Percentiles rank a stretch among this genome's conserved stretches.
phyloP scores from a whole-genome alignment of 2,329 filamentous ascomycete species.

The Moelleriella libera region DNA sequence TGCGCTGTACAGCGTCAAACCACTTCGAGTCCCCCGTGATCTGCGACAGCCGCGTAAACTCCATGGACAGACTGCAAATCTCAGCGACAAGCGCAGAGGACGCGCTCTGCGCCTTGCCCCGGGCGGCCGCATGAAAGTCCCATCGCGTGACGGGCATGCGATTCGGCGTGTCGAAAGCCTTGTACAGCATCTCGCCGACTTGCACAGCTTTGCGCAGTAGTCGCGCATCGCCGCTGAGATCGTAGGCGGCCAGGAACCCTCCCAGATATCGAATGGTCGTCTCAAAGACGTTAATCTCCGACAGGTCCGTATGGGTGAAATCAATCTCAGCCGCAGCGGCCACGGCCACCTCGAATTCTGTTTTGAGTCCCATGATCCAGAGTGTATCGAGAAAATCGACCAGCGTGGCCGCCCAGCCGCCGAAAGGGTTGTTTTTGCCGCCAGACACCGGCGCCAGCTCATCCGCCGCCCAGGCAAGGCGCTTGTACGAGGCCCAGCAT shows the following conservation, averaged over 20 bases:
- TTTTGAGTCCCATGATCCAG: conserved; percentile 43
- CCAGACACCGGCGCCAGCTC: conserved; percentile 35
- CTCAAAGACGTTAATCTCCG: conserved; percentile 35
- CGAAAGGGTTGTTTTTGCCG: conserved; percentile 29
- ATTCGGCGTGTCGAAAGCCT: conserved; percentile 36
- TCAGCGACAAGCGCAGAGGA: conserved; percentile 35
- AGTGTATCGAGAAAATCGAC: conserved; percentile 47
- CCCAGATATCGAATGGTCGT: conserved; percentile 41
- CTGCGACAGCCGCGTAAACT: conserved; percentile 59
- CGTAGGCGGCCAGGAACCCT: conserved; percentile 34
- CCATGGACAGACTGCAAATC: conserved; percentile 53
- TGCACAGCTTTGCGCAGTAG: conserved; percentile 33
- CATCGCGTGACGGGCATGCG: conserved; percentile 25
- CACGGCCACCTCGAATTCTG: conserved; percentile 41
- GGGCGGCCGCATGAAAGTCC: conserved; percentile 9
- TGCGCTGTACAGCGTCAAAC: conserved; percentile 58
- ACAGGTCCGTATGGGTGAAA: conserved; percentile 27
- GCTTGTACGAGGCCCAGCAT: conserved; percentile 35
- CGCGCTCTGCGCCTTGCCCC: conserved; percentile 9
- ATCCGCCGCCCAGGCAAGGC: conserved; percentile 35
- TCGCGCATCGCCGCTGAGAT: conserved; percentile 26
- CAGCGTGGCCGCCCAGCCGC: conserved; percentile 42
- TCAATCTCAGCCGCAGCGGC: conserved; percentile 32
- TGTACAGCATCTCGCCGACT: conserved; percentile 37
- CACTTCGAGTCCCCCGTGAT: conserved; percentile 56